Conservation (phyloP, 2,329 filamentous ascomycete genomes). For the Colletotrichum destructivum region DNA sequence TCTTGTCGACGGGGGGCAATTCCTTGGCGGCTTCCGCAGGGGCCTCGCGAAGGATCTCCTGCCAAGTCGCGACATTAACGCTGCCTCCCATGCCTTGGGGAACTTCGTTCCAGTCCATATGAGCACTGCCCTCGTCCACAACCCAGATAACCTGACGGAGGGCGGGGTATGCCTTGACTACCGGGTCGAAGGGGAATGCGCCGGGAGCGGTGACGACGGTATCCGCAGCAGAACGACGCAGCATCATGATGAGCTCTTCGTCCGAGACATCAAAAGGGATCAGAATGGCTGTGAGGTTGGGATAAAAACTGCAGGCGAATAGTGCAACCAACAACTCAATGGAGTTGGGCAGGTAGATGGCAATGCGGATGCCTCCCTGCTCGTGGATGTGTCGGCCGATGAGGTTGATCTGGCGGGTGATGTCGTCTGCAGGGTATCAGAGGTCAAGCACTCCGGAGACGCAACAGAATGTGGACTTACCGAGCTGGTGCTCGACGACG, state of each 20-base stretch:
- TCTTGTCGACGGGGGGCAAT: slow-evolving; percentile 75
- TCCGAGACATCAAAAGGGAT: slow-evolving; percentile 86
- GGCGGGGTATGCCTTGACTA: slow-evolving; percentile 77
- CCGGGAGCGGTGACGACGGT: slow-evolving; percentile 88
- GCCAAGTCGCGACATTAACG: slow-evolving; percentile 91
- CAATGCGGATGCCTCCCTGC: slow-evolving; percentile 82
- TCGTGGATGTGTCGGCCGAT: slow-evolving; percentile 84
- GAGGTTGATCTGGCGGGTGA: slow-evolving; percentile 89
- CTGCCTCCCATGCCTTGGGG: slow-evolving; percentile 82
- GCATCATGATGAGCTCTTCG: slow-evolving; percentile 78
- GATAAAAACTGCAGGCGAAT: slow-evolving; percentile 91
- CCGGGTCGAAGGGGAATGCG: slow-evolving; percentile 83
- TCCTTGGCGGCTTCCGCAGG: slow-evolving; percentile 71
- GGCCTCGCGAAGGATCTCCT: slow-evolving; percentile 85
- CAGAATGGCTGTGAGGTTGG: slow-evolving; percentile 83
- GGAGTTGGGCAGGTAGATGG: slow-evolving; percentile 93
- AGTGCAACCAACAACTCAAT: slow-evolving; percentile 86
- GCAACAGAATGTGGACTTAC: slow-evolving; percentile 53
- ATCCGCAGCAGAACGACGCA: slow-evolving; percentile 82
- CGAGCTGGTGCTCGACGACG: slow-evolving; percentile 79
- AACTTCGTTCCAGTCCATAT: slow-evolving; percentile 96
- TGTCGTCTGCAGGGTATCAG: slow-evolving; percentile 65
- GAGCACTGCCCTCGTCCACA: slow-evolving; percentile 88
- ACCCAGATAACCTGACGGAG: slow-evolving; percentile 92
- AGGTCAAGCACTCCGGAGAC: background rate